Base-by-base conservation (phyloP, 805 yeast genomes). In the Cyberlindnera euphorbiiphila region DNA sequence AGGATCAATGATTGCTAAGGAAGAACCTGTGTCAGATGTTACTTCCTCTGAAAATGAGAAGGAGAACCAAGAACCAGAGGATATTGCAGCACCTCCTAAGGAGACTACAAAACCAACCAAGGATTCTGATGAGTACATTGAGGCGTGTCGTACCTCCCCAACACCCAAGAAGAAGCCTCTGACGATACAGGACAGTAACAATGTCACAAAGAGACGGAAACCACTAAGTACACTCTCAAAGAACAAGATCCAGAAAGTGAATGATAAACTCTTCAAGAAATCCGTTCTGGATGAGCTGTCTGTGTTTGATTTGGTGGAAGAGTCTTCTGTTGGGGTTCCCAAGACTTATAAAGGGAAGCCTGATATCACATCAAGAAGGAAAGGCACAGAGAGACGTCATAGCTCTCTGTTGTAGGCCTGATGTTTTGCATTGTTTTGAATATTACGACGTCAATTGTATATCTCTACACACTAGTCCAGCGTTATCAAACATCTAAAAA, bases 231-330 rank as follows among this genome's bases (percentile, higher is more conserved):
- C 39, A 1, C 28, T 54, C 4, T 41, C 38, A 14, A 35, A 42
- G 31, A 50, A 53, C 38, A 50, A 50, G 36, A 27, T 50, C 9
- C 37, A 41, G 9, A 52, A 39, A 19, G 29, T 24, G 3, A 27
- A 21, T 18, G 33, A 38, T 1, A 36, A 44, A 9, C 37, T 38
- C 4, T 17, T 36, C 35, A 39, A 39, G 37, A 41, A 37, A 25
- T 26, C 35, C 7, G 17, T 32, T 13, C 30, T 31, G n/a, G 47
- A 47, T 24, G 59, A 55, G 25, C 29, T 53, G 33, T 51, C 60
- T 6, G 59, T 51, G 11, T 55, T 55, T 34, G 60, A 55, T 32
- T 37, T 55, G 40, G 57, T 55, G 23, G 58, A 55, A 28, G 60
- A 55, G 34, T 29, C 48, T 11, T 48, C 51, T 14, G 49, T 47